A percentile compares a stretch with the other conserved stretches of the same genome.
Conservation (phyloP, 106 monocot species). For the Dendrobium officinale region DNA sequence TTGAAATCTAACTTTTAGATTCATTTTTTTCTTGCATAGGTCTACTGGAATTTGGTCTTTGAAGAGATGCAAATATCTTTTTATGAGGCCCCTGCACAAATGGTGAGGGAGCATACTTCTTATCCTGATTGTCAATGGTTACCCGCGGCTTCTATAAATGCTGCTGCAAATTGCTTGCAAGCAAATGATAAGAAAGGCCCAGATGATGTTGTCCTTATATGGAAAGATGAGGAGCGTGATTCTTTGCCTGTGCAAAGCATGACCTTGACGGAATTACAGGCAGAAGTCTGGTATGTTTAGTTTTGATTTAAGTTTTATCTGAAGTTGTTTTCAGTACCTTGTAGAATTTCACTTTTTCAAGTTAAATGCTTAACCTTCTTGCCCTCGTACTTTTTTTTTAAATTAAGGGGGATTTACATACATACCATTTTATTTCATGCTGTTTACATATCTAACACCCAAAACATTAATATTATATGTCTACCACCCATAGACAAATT, state of each 20-base stretch:
- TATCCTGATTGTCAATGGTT: conserved; percentile 86
- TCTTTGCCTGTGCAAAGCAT: conserved; percentile 49
- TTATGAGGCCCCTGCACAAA: conserved; percentile 53
- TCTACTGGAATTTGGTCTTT: conserved; percentile 77
- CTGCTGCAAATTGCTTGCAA: conserved; percentile 70
- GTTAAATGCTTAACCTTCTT: background rate
- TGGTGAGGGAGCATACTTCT: conserved; percentile 48
- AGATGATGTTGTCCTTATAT: conserved; percentile 56
- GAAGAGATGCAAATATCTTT: conserved; percentile 76
- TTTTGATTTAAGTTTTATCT: background rate
- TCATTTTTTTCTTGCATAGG: conserved; percentile 25
- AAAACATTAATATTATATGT: no score
- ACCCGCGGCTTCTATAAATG: conserved; percentile 70
- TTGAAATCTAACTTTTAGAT: background rate
- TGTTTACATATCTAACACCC: no score
- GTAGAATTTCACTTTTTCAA: background rate
- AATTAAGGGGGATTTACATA: no score
- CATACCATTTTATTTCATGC: no score
- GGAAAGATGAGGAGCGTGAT: conserved; percentile 89
- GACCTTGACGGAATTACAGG: conserved; percentile 63
- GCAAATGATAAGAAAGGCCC: conserved; percentile 42
- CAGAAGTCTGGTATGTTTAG: conserved; percentile 62
- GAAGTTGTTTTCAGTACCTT: background rate
- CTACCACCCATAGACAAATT: no score
- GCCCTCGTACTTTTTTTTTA: background rate